Evolutionary conservation across 768 basidiomycete genomes (phyloP), one percentile per base, ranked within the genome.

Genomic region (Tubosaeta sp.): DNA sequence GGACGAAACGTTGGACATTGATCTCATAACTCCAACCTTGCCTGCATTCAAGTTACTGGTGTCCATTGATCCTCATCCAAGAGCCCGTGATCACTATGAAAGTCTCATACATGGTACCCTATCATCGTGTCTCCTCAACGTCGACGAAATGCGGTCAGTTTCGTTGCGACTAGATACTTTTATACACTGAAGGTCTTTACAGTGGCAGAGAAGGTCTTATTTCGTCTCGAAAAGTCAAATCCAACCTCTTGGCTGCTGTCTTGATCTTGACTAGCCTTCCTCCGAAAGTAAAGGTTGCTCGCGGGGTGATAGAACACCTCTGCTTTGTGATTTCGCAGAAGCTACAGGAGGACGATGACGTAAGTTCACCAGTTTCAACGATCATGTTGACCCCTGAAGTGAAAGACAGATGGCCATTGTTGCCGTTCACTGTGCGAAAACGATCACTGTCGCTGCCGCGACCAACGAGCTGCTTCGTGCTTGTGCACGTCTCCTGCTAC

Each of bases 111-210:
- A 95, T 62, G 89, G 90, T 18, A 68, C 96, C 18, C 70, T 97
- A n/a, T 94, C 91, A 0, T 78, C 86, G 0, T 93, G 90, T 61
- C 70, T 97, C 30, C 72, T 85, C 43, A 89, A 95, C 62, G 77
- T 97, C 21, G 94, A 97, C 61, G 89, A 86, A 54, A 93, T 96
- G 87, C 81, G 93, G 93, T 93, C 45, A 53, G 83, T 54, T 69
- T 40, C 44, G 24, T 52, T 29, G 34, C 10, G 19, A 34, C 18
- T 38, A n/a, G 4, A 34, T 21, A 35, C 29, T 22, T 24, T 48
- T 29, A 16, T 40, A 22, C 42, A 29, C 57, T 62, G 18, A 54
- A 44, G 35, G 6, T 14, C 25, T 48, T 31, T 54, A 16, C 55
- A 95, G 94, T 34, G 88, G 90, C 10, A 85, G 95, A 42, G 77